Evolutionary conservation across 805 yeast species (phyloP).

Genomic region (Ogataea allantospora): DNA sequence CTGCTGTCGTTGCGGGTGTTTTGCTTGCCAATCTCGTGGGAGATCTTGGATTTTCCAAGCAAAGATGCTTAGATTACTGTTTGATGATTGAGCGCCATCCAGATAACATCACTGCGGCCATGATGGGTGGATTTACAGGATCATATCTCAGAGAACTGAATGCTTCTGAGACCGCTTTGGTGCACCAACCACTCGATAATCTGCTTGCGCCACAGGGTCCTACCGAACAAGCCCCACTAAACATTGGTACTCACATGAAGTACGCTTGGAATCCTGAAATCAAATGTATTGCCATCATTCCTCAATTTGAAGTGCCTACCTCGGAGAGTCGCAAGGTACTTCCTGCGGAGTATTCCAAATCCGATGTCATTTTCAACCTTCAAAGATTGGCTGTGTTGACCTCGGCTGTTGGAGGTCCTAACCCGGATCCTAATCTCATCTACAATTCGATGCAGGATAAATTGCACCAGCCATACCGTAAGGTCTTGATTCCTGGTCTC

Average conservation of each 20-base stretch:
- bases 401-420: conserved; percentile 75
- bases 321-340: conserved; percentile 88
- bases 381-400: conserved; percentile 93
- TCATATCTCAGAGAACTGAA: conserved; percentile 82
- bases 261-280: conserved; percentile 80
- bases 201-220: conserved; percentile 78
- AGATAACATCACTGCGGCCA: conserved; percentile 96
- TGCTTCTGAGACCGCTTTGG: conserved; percentile 66
- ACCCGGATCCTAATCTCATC: conserved; percentile 79
- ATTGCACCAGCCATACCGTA: conserved; percentile 96
- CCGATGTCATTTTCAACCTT: conserved; percentile 86
- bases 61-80: conserved; percentile 88
- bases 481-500: conserved; percentile 87
- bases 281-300: conserved; percentile 88
- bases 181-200: conserved; percentile 81
- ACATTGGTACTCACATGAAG: conserved; percentile 85
- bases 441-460: conserved; percentile 96
- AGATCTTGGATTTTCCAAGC: conserved; percentile 65
- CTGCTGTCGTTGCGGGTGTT: conserved; percentile 97
- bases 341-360: conserved; percentile 72
- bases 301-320: conserved; percentile 91
- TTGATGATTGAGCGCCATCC: conserved; percentile 98
- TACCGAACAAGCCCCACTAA: conserved; percentile 68
- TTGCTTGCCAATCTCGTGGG: conserved; percentile 86
- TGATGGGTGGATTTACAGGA: conserved; percentile 99